Evolutionary conservation across 2,329 filamentous ascomycete genomes (phyloP).

Genomic region (Aphanocladium album): DNA sequence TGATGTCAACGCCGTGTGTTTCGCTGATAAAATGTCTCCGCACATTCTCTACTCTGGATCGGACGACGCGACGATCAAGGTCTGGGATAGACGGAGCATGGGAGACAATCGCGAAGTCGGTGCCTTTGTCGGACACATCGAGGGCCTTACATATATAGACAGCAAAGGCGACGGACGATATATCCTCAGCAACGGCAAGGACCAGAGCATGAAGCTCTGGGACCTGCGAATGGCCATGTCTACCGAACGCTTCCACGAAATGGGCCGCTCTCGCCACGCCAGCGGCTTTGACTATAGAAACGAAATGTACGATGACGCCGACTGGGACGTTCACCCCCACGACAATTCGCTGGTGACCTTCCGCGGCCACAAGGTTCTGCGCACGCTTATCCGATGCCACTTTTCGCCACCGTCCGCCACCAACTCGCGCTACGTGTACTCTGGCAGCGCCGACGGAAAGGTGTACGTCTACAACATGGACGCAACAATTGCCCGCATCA

Average conservation of each 20-base stretch:
- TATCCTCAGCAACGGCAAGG: constrained; percentile 89
- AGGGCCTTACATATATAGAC: constrained; percentile 64
- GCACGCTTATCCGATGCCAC: constrained; percentile 90
- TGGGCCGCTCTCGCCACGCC: constrained; percentile 51
- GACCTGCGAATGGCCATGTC: constrained; percentile 86
- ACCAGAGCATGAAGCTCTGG: constrained; percentile 97
- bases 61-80: constrained; percentile 88
- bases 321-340: constrained; percentile 60
- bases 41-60: constrained; percentile 96
- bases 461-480: constrained; percentile 94
- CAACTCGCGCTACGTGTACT: constrained; percentile 88
- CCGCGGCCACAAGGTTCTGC: constrained; percentile 80
- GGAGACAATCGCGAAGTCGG: constrained; percentile 70
- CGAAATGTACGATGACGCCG: constrained; percentile 57
- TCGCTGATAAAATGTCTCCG: constrained; percentile 80
- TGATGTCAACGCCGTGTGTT: constrained; percentile 96
- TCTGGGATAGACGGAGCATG: constrained; percentile 94
- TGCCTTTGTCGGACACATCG: constrained; percentile 61
- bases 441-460: constrained; percentile 81
- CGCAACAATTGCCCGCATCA: constrained; percentile 69
- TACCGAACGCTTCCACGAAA: constrained; percentile 54
- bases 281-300: constrained; percentile 72
- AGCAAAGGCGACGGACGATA: constrained; percentile 71
- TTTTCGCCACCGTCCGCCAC: constrained; percentile 85
- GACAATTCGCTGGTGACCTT: constrained; percentile 94